phyloP scores from a whole-genome alignment of 805 yeast genomes.

The Zygoascus tannicola region DNA sequence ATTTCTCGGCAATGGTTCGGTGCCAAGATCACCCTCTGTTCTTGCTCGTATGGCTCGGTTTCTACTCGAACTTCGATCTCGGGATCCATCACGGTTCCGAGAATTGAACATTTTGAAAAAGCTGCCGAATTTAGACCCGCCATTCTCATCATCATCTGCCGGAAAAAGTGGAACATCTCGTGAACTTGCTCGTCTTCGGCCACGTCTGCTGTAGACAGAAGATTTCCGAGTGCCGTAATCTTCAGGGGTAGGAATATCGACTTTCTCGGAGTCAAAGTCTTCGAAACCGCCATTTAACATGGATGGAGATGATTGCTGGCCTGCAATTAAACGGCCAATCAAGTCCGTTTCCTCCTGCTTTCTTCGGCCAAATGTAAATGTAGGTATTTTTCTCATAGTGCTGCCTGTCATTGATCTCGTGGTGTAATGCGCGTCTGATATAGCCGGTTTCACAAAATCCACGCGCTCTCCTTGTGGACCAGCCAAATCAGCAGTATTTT shows the following conservation, averaged over 20 bases:
- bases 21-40: not conserved
- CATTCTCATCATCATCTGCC: not conserved
- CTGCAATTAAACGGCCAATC: not conserved
- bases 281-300: not conserved
- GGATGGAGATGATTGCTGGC: not conserved
- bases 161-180: not conserved
- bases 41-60: not conserved
- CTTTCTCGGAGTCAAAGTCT: not conserved
- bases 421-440: not conserved
- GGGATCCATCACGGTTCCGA: not conserved
- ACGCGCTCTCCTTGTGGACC: not conserved
- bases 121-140: not conserved
- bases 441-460: not conserved
- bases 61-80: not conserved
- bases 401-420: not conserved
- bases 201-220: not conserved
- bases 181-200: not conserved
- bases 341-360: not conserved
- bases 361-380: not conserved
- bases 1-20: not conserved
- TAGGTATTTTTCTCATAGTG: not conserved
- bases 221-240: not conserved
- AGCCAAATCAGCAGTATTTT: no score
- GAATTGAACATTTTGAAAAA: not conserved
- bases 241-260: conserved; percentile 2